Evolutionary conservation across 2,329 filamentous ascomycete genomes (phyloP), one percentile per base, ranked within the genome.

Genomic region (Alternaria solani): DNA sequence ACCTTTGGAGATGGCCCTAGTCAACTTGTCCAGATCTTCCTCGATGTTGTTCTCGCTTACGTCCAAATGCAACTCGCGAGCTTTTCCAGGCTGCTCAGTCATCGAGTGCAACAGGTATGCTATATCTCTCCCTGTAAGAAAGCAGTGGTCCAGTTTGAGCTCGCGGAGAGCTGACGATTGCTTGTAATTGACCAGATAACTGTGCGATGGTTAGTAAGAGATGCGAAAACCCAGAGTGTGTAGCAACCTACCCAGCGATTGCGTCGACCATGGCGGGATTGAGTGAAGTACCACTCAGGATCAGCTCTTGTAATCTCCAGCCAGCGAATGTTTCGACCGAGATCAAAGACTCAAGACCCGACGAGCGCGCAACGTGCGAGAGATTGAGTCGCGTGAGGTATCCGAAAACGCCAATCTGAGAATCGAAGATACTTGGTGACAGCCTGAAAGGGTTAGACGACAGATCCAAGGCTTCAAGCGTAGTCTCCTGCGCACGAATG

Each of bases 271-370:
- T 90, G 63, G 86, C 82, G 41, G 84, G 78, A 67, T 91, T 91
- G 34, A 87, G 73, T 2, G 83, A 81, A 6, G 89, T 89, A 39
- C 87, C 87, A 67, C 87, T 91, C 54, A 92, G 75, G 39, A 86
- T 83, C 28, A 92, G 77, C 62, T 90, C 88, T 70, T 91, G 87
- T 9, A 92, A 79, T 55, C 84, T 83, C 89, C 90, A 92, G 44
- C 85, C 85, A 49, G 89, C 80, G 49, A 92, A 79, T 4, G 88
- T 89, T 67, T 91, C 88, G 8, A 88, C 82, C 12, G 87, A 83
- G 52, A 91, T 84, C n/a, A 91, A 78, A 11, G 89, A 84, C 61
- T 90, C 87, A 0, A 83, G 77, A 3, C 87, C 87, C 6, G 88
- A 88, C 1, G 87, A 89, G 57, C 87, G 83, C 8, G 87, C 85